A percentile compares a stretch with the other conserved stretches of the same genome.
phyloP scores from a whole-genome alignment of 148 eudicot species.

The Chenopodium suecicum region DNA sequence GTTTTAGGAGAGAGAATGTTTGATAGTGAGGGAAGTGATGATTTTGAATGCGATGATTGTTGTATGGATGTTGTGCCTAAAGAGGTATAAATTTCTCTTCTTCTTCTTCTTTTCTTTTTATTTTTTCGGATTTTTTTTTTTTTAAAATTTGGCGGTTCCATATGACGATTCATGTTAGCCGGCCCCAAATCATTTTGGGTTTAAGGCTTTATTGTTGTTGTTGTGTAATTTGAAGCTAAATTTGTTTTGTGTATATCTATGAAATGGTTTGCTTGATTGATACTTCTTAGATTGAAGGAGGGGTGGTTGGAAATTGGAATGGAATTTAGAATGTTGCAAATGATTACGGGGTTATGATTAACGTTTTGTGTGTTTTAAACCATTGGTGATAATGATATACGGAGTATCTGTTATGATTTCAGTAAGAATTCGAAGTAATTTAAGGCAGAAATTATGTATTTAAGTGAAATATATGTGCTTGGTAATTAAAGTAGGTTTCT shows the following conservation, averaged over 20 bases:
- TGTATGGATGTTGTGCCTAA: conserved; percentile 47
- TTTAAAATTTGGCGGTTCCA: too few relatives aligned
- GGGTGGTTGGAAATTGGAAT: too few relatives aligned
- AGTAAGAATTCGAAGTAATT: neutral
- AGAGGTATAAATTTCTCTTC: conserved; percentile 34
- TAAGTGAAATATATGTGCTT: neutral
- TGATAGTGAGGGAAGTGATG: conserved; percentile 38
- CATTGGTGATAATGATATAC: neutral
- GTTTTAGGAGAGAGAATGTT: conserved; percentile 17
- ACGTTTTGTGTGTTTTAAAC: too few relatives aligned
- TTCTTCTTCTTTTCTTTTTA: neutral
- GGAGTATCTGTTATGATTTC: too few relatives aligned
- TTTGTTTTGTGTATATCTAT: neutral
- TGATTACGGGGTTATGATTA: neutral
- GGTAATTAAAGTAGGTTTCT: neutral
- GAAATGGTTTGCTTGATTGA: neutral
- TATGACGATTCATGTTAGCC: too few relatives aligned
- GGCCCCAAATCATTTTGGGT: too few relatives aligned
- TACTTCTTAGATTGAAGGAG: neutral
- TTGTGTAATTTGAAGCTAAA: neutral
- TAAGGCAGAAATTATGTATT: neutral
- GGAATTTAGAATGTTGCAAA: too few relatives aligned
- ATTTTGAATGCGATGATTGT: conserved; percentile 41
- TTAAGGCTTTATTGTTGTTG: too few relatives aligned
- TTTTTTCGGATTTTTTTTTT: too few relatives aligned